phyloP scores from a whole-genome alignment of 2,329 filamentous ascomycete species.

The Colletotrichum musae region DNA sequence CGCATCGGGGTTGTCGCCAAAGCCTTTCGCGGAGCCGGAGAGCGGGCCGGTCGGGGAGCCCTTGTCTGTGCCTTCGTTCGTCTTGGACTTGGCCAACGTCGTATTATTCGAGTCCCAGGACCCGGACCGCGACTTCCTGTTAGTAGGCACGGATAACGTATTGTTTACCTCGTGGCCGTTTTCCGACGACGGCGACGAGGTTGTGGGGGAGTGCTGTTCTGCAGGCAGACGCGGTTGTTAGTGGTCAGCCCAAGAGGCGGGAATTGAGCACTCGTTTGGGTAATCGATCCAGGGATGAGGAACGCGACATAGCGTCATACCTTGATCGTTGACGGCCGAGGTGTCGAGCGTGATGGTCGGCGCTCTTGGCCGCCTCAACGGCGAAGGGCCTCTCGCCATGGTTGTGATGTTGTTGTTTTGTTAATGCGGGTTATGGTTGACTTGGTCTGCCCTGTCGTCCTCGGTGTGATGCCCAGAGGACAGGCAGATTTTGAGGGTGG shows the following conservation, averaged over 20 bases:
- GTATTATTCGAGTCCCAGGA: constrained; percentile 42
- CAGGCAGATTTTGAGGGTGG: not conserved
- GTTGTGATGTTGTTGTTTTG: not conserved
- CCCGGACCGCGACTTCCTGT: constrained; percentile 39
- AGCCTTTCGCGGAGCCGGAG: constrained; percentile 34
- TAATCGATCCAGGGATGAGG: constrained; percentile 17
- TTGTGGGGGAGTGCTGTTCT: constrained; percentile 24
- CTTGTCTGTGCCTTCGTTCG: constrained; percentile 35
- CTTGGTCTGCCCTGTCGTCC: not conserved
- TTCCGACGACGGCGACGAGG: constrained; percentile 33
- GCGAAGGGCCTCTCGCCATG: constrained; percentile 32
- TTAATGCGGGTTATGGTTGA: not conserved
- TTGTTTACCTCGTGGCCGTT: constrained; percentile 39
- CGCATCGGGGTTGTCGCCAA: constrained; percentile 46
- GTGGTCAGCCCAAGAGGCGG: constrained; percentile 9
- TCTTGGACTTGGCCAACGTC: constrained; percentile 38
- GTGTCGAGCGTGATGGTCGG: constrained; percentile 43
- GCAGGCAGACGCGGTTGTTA: constrained; percentile 22
- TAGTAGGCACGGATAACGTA: constrained; percentile 40
- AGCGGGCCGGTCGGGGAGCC: constrained; percentile 22
- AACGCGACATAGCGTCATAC: constrained; percentile 36
- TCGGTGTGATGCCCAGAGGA: not conserved
- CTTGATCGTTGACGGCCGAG: constrained; percentile 41
- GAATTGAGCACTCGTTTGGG: not conserved
- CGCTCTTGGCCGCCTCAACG: constrained; percentile 37